Conservation (phyloP, 257 asterid species). For the Fraxinus pennsylvanica region DNA sequence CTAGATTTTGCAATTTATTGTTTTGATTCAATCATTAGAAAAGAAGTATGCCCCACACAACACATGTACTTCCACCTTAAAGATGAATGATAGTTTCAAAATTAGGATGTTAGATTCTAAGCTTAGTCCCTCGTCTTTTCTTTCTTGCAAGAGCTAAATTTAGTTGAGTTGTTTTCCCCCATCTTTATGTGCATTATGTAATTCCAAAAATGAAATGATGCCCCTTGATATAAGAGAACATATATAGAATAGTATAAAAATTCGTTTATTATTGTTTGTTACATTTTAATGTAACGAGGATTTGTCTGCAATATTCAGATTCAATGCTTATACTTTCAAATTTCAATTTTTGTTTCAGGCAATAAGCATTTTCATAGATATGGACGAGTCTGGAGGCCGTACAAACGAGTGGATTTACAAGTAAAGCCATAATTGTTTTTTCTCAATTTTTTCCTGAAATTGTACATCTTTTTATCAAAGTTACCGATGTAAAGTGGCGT, state of each 20-base stretch:
- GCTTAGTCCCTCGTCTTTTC: not conserved
- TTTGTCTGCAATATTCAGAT: not conserved
- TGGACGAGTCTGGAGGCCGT: conserved; percentile 95
- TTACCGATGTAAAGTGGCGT: conserved; percentile 2
- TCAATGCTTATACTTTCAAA: not conserved
- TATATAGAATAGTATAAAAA: not conserved
- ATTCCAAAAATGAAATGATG: not conserved
- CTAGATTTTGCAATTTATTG: conserved; percentile 7
- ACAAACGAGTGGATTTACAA: conserved; percentile 97
- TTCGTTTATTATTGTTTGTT: not conserved
- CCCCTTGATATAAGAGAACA: not conserved
- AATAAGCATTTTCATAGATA: conserved; percentile 87
- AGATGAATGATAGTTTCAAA: conserved; percentile 2
- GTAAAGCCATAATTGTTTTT: conserved; percentile 32
- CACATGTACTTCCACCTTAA: conserved; percentile 5
- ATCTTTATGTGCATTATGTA: not conserved
- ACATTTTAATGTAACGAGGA: not conserved
- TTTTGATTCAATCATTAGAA: not conserved
- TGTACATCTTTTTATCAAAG: not conserved
- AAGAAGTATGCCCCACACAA: not conserved
- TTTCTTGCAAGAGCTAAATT: not conserved
- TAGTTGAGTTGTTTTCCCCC: not conserved
- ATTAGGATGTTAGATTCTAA: not conserved
- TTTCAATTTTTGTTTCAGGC: conserved; percentile 51
- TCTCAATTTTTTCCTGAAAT: not conserved